Evolutionary conservation across 768 basidiomycete genomes (phyloP), one percentile per base, ranked within the genome.

Genomic region (Suillus luteus): DNA sequence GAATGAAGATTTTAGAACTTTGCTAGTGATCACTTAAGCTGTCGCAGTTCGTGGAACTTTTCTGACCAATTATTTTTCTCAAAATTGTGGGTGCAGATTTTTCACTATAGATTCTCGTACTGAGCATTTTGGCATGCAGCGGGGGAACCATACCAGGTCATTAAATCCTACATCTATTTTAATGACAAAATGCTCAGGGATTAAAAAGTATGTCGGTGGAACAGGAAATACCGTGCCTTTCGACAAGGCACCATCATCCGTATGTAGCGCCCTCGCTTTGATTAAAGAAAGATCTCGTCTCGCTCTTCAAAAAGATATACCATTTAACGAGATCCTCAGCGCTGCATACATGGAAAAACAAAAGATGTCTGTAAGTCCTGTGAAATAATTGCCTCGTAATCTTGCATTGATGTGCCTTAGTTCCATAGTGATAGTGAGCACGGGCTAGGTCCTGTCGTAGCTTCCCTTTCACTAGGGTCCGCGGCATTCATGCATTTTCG

Each of bases 311-410:
- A 65, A 62, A 17, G 60, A 73, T 12, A 68, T 76, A 31, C 68
- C 74, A 0, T 93, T 93, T 77, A 94, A 94, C 67, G 92, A 94
- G 74, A 81, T 94, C 41, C 80, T 94, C 37, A 88, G 87, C 64
- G 90, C 88, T 54, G 92, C 90, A 1, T 94, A 94, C 69, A 92
- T 93, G 90, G 89, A 91, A 69, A 81, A 85, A 63, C 92, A 93
- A 73, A 90, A 83, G 71, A 94, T 94, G 92, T 84, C 90, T 57
- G 92, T 92, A 71, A 69, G 84, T 74, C 17, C 15, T 40, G n/a
- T 14, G 27, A 41, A 9, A 33, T 37, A n/a, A 27, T 46, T 58
- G 6, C 57, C 62, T 38, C 40, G 37, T 64, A 41, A 19, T 61
- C n/a, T 11, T 35, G 33, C 60, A 60, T 41, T 69, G 48, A 71